Evolutionary conservation across 2,329 filamentous ascomycete species (phyloP), one percentile per base, ranked within the genome.

Genomic region (Phoma sp.): DNA sequence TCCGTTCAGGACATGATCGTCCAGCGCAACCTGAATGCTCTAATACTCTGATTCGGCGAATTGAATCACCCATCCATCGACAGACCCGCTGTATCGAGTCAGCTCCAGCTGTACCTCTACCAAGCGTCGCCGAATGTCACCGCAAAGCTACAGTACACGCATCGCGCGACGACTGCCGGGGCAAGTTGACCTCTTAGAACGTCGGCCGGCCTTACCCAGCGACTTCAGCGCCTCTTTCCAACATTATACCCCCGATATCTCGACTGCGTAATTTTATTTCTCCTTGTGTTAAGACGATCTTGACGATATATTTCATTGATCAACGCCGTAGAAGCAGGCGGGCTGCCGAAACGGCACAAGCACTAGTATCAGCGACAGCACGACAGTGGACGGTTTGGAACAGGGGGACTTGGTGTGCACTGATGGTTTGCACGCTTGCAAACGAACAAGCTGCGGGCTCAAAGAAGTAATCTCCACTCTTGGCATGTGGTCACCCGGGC

Each of bases 1-100:
- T 81, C 78, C 29, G 78, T 82, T 42, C 80, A 82, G 62, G 80
- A 82, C 61, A 82, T 81, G 80, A 82, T 82, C 61, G 79, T 82
- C 45, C 80, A 81, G 65, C 77, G 79, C 53, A 82, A 82, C 61
- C 72, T 82, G 62, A 79, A 81, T 60, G 76, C 76, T 37, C 68
- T 82, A 58, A 81, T 82, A 53, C 65, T 76, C 47, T 77, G 64
- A 74, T 53, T 54, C 46, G 47, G 47, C 25, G 30, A 26, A 36
- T 18, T n/a, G 30, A 17, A 11, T 30, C 21, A 2, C 14, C 20
- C 18, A 15, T 2, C 18, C 10, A 40, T 20, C 28, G 34, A 34
- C 33, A 47, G 45, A 45, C 29, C 5, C 29, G 33, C 34, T 30
- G n/a, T 25, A 29, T 38, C 25, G 28, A 30, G 17, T 28, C 45